These are phyloP conservation scores for Xylaria polymorpha DNA, from an alignment of 2,329 filamentous ascomycete genomes.

Conservation along the genomic window DNA sequence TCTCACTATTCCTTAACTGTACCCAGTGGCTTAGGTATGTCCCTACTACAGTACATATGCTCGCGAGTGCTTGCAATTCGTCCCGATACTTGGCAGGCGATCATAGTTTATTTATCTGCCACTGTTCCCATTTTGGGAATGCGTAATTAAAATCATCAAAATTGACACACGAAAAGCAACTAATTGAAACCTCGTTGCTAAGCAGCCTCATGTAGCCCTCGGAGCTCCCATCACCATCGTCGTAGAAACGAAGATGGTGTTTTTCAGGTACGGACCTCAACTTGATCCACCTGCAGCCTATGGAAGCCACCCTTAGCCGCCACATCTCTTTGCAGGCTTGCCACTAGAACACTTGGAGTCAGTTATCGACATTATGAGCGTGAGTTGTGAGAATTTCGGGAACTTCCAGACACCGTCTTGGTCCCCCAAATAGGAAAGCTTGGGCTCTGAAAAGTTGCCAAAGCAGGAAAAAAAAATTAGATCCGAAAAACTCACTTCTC, in stretches of 20 bases:
- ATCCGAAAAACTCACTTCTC: constrained; percentile 55
- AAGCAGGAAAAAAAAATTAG: no score
- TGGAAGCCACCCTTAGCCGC: constrained; percentile 73
- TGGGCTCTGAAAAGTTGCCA: no score
- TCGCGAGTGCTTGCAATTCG: not conserved
- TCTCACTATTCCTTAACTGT: no score
- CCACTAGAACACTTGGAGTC: constrained; percentile 55
- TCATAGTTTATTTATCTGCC: constrained; percentile 8
- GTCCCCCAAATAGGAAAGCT: no score
- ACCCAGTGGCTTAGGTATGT: no score
- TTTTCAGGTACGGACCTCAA: constrained; percentile 14
- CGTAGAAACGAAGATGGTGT: not conserved
- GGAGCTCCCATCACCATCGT: not conserved
- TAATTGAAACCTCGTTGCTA: constrained; percentile 6
- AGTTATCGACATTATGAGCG: no score
- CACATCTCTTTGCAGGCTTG: constrained; percentile 73
- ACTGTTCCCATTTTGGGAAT: not conserved
- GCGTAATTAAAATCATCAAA: not conserved
- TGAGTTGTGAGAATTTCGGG: no score
- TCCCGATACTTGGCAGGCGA: constrained; percentile 8
- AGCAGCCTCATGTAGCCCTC: not conserved
- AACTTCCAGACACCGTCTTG: no score
- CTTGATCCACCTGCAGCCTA: constrained; percentile 22
- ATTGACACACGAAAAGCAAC: not conserved
- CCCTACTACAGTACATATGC: not conserved